These are phyloP conservation scores for Ophiostoma pallidulum DNA, from an alignment of 2,329 filamentous ascomycete species.

Conservation along the genomic window DNA sequence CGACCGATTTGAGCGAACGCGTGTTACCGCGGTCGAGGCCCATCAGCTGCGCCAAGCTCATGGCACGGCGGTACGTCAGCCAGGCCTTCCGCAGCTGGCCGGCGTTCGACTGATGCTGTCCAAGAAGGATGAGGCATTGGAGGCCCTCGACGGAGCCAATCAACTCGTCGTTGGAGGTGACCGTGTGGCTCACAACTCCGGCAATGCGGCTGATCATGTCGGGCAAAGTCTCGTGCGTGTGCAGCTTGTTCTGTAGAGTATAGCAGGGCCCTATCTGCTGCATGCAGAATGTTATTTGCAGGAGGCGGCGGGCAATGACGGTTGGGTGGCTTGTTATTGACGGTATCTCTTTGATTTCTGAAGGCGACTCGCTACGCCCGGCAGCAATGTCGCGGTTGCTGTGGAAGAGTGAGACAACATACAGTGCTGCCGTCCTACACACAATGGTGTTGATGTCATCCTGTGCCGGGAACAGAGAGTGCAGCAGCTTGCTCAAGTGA, in stretches of 20 bases:
- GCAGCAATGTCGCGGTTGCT: conserved; percentile 24
- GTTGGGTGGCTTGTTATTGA: conserved; percentile 34
- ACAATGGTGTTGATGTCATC: conserved; percentile 26
- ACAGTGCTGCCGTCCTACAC: conserved; percentile 19
- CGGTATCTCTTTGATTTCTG: conserved; percentile 23
- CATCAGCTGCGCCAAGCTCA: conserved; percentile 43
- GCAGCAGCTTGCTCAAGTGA: conserved; percentile 24
- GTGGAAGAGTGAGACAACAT: conserved; percentile 25
- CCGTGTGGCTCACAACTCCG: conserved; percentile 26
- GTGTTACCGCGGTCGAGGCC: conserved; percentile 32
- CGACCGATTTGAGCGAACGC: conserved; percentile 29
- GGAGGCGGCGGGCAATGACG: conserved; percentile 36
- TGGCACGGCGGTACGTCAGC: conserved; percentile 39
- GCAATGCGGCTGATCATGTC: conserved; percentile 26
- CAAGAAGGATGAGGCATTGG: conserved; percentile 40
- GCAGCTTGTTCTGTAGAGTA: conserved; percentile 21
- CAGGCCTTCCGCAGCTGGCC: conserved; percentile 47
- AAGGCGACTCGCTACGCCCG: conserved; percentile 19
- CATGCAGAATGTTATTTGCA: conserved; percentile 36
- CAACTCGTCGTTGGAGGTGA: conserved; percentile 43
- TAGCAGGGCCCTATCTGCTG: conserved; percentile 34
- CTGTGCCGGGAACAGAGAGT: conserved; percentile 27
- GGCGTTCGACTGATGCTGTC: conserved; percentile 40
- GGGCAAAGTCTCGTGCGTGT: conserved; percentile 18
- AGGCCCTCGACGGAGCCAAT: conserved; percentile 42